Percentiles rank a stretch among this genome's conserved stretches.
Conservation (phyloP, 106 monocot genomes). For the Alisma plantagoaquatica region DNA sequence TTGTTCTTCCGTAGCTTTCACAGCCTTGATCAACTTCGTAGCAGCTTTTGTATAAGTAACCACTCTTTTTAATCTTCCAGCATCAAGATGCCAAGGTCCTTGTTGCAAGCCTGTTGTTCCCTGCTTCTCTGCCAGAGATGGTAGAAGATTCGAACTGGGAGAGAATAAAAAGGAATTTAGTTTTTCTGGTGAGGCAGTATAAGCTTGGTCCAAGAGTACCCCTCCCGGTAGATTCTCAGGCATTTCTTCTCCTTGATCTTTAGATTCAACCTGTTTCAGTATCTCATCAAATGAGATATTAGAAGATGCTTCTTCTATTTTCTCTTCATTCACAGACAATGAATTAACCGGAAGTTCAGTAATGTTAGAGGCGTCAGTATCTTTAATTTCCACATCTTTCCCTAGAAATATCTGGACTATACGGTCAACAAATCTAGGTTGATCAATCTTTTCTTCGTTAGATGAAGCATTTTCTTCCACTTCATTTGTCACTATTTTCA, state of each 20-base stretch:
- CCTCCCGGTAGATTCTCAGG: constrained; percentile 69
- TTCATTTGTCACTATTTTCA: too few species aligned
- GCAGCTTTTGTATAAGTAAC: constrained; percentile 66
- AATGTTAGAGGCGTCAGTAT: constrained; percentile 11
- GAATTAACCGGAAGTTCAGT: constrained; percentile 17
- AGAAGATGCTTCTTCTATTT: constrained; percentile 21
- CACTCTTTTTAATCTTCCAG: constrained; percentile 42
- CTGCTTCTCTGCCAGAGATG: constrained; percentile 46
- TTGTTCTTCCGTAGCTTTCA: constrained; percentile 79
- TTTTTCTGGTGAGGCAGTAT: constrained; percentile 30
- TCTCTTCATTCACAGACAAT: background rate
- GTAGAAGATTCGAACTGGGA: constrained; percentile 39
- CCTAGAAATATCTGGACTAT: constrained; percentile 30
- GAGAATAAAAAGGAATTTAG: constrained; percentile 70
- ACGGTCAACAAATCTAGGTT: constrained; percentile 29
- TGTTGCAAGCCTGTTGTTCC: constrained; percentile 39
- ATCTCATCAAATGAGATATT: constrained; percentile 37
- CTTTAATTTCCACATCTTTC: constrained; percentile 16
- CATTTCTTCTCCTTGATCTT: constrained; percentile 45
- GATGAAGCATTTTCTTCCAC: constrained; percentile 21
- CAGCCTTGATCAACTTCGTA: constrained; percentile 62
- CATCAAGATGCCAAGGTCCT: constrained; percentile 43
- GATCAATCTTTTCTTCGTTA: constrained; percentile 27
- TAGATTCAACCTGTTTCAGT: constrained; percentile 45
- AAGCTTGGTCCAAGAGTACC: constrained; percentile 67